Conservation (phyloP, 306 rosid genomes). For the Prunus mira region DNA sequence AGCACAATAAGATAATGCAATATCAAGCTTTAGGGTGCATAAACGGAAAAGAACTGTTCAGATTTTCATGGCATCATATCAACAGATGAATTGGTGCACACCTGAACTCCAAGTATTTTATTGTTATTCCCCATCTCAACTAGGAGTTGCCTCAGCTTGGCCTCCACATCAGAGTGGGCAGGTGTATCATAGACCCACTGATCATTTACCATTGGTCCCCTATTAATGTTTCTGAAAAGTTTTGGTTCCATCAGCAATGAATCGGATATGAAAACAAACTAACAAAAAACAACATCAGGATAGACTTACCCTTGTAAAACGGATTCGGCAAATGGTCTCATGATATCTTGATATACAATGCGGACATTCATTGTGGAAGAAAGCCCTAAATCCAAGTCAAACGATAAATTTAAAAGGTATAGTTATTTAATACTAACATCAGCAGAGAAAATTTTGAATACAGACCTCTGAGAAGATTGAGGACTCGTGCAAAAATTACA, state of each 20-base stretch:
- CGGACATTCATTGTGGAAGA: constrained; percentile 81
- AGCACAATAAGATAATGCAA: not conserved
- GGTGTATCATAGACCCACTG: constrained; percentile 82
- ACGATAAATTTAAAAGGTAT: constrained; percentile 18
- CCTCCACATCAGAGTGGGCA: constrained; percentile 72
- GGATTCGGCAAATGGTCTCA: constrained; percentile 98
- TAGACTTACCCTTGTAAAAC: constrained; percentile 76
- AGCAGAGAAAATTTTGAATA: constrained; percentile 5
- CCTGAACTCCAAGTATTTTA: constrained; percentile 98
- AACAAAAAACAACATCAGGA: constrained; percentile 8
- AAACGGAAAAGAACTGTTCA: not conserved
- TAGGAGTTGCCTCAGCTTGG: constrained; percentile 74
- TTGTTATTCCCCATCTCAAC: constrained; percentile 69
- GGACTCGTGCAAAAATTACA: constrained; percentile 90
- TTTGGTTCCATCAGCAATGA: constrained; percentile 36
- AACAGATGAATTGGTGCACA: constrained; percentile 11
- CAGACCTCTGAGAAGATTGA: constrained; percentile 94
- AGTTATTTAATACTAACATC: constrained; percentile 12
- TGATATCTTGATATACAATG: constrained; percentile 80
- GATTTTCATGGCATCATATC: not conserved
- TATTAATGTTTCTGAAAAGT: constrained; percentile 55
- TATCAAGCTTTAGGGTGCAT: not conserved
- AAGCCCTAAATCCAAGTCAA: constrained; percentile 63
- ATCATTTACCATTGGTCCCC: constrained; percentile 71
- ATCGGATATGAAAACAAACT: constrained; percentile 20